phyloP scores from a whole-genome alignment of 164 flowering plant genomes.

The Houttuynia cordata region DNA sequence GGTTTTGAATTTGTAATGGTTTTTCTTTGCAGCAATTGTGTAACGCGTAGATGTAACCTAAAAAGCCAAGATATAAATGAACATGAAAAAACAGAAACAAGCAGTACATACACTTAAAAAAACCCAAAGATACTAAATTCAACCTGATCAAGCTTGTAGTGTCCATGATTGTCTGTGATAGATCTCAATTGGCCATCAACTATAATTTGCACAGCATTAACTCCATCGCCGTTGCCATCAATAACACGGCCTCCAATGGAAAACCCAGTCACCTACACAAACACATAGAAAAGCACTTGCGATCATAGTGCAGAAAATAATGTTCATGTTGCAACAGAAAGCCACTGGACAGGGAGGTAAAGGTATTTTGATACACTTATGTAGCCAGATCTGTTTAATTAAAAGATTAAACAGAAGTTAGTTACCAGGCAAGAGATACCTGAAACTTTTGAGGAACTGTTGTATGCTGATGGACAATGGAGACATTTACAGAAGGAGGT shows the following conservation, averaged over 20 bases:
- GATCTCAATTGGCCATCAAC: conserved; percentile 84
- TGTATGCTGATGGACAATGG: conserved; percentile 70
- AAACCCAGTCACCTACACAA: conserved; percentile 88
- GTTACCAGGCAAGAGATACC: conserved; percentile 28
- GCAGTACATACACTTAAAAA: not conserved
- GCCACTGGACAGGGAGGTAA: too few species aligned
- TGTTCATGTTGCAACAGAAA: not conserved
- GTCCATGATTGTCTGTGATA: conserved; percentile 65
- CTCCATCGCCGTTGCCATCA: conserved; percentile 70
- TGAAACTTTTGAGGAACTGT: conserved; percentile 64
- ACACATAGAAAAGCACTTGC: not conserved
- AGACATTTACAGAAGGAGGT: conserved; percentile 48
- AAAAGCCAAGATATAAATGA: not conserved
- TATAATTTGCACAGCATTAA: conserved; percentile 62
- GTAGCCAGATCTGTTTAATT: too few species aligned
- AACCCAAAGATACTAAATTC: not conserved
- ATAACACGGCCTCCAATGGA: conserved; percentile 94
- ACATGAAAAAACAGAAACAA: not conserved
- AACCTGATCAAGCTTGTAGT: conserved; percentile 98
- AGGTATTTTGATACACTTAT: too few species aligned
- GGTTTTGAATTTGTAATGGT: conserved; percentile 70
- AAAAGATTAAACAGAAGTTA: not conserved
- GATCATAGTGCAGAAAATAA: not conserved
- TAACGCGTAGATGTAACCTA: conserved; percentile 86
- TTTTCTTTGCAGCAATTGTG: conserved; percentile 63